Conservation (phyloP, 805 yeast species). For the Ogataea neopini region DNA sequence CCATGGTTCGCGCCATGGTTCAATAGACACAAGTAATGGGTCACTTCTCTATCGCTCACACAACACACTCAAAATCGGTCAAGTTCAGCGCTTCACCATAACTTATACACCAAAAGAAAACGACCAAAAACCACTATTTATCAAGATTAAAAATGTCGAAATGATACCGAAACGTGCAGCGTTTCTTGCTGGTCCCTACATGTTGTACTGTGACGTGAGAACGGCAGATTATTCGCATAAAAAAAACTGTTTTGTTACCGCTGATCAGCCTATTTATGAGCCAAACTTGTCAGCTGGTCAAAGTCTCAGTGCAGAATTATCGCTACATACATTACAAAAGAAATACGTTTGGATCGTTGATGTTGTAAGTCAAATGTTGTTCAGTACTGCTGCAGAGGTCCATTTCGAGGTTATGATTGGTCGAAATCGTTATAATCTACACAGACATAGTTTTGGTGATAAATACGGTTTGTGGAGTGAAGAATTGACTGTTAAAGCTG, state of each 20-base stretch:
- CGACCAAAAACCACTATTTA: slow-evolving; percentile 38
- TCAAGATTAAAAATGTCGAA: slow-evolving; percentile 71
- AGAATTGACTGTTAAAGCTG: slow-evolving; percentile 48
- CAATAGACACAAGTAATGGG: too few relatives aligned
- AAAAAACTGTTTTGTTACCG: slow-evolving; percentile 58
- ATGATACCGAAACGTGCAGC: slow-evolving; percentile 76
- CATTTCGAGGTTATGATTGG: slow-evolving; percentile 64
- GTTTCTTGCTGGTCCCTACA: slow-evolving; percentile 85
- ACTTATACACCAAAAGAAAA: slow-evolving; percentile 43
- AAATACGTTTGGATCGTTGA: slow-evolving; percentile 78
- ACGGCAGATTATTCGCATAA: slow-evolving; percentile 63
- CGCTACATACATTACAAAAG: slow-evolving; percentile 61
- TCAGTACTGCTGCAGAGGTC: slow-evolving; percentile 67
- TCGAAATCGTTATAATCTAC: slow-evolving; percentile 41
- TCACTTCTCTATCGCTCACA: slow-evolving; percentile 26
- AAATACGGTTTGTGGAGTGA: too few relatives aligned
- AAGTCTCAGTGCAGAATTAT: slow-evolving; percentile 55
- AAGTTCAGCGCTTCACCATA: slow-evolving; percentile 55
- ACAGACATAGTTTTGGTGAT: slow-evolving; percentile 21
- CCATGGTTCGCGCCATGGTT: too few relatives aligned
- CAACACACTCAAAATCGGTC: slow-evolving; percentile 55
- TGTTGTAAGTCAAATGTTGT: slow-evolving; percentile 75
- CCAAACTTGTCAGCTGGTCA: slow-evolving; percentile 74
- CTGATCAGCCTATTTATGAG: slow-evolving; percentile 75
- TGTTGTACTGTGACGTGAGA: slow-evolving; percentile 79